Evolutionary conservation across 2,329 filamentous ascomycete species (phyloP).

Genomic region (Fusarium virguliforme): DNA sequence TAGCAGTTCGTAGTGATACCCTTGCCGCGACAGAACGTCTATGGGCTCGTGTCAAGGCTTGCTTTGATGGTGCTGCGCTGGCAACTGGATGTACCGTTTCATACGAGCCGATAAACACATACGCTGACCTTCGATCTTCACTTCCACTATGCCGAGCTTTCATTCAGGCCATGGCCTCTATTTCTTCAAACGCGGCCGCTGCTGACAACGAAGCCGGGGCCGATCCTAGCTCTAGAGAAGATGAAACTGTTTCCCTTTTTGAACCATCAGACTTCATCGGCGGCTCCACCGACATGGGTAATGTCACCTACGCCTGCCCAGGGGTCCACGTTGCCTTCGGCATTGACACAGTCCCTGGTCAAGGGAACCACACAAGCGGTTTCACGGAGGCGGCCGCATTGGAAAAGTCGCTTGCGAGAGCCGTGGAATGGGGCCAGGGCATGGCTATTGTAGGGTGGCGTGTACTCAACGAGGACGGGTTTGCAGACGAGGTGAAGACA

Average conservation of each 20-base stretch:
- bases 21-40: background rate
- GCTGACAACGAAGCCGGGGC: background rate
- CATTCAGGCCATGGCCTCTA: background rate
- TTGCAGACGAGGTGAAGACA: background rate
- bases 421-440: constrained; percentile 7
- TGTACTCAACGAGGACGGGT: constrained; percentile 2
- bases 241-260: background rate
- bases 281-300: constrained; percentile 24
- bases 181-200: too few relatives aligned
- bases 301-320: constrained; percentile 18
- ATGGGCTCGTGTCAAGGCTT: background rate
- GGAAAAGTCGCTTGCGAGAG: constrained; percentile 7
- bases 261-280: constrained; percentile 12
- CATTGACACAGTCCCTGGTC: constrained; percentile 16
- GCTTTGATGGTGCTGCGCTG: constrained; percentile 21
- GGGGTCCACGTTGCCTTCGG: constrained; percentile 21
- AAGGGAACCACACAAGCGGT: constrained; percentile 19
- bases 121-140: constrained; percentile 19
- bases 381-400: constrained; percentile 18
- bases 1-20: constrained; percentile 11
- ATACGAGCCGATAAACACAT: constrained; percentile 11
- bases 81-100: constrained; percentile 23
- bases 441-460: constrained; percentile 29
- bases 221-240: background rate
- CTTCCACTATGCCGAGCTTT: background rate